These are phyloP conservation scores for Suhomyces wounanorum DNA, from an alignment of 1,139 yeast genomes.

Conservation along the genomic window DNA sequence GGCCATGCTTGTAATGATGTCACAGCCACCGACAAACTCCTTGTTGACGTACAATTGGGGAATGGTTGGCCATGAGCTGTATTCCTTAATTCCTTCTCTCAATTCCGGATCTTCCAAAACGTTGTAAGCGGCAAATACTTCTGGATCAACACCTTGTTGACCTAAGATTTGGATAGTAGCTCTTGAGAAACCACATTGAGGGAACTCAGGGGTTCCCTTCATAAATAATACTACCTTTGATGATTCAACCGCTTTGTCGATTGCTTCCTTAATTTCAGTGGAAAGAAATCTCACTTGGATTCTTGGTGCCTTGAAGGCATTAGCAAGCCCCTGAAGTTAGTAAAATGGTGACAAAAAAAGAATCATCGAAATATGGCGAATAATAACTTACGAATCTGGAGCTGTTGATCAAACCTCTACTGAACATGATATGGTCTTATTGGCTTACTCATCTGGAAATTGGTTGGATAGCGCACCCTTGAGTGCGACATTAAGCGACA, in stretches of 20 bases:
- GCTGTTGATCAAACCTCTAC: conserved; percentile 24
- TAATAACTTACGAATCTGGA: conserved; percentile 25
- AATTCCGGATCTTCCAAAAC: conserved; percentile 93
- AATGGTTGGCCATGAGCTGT: conserved; percentile 92
- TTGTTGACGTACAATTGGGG: conserved; percentile 71
- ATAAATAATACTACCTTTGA: conserved; percentile 94
- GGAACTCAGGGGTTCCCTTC: conserved; percentile 98
- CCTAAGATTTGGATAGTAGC: conserved; percentile 93
- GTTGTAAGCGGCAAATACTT: conserved; percentile 93
- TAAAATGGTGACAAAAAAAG: background rate
- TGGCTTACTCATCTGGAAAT: conserved; percentile 13
- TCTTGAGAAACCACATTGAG: conserved; percentile 97
- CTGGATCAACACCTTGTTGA: conserved; percentile 96
- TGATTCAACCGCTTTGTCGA: conserved; percentile 77
- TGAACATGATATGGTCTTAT: conserved; percentile 22
- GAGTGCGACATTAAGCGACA: conserved; percentile 7
- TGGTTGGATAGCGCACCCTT: conserved; percentile 6
- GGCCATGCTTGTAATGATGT: conserved; percentile 89
- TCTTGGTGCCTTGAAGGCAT: conserved; percentile 11
- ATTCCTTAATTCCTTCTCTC: conserved; percentile 92
- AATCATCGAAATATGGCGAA: background rate
- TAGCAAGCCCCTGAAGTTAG: conserved; percentile 14
- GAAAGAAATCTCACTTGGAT: conserved; percentile 56
- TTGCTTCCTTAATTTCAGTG: conserved; percentile 78
- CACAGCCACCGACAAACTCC: conserved; percentile 98